Evolutionary conservation across 2,329 filamentous ascomycete species (phyloP).

Genomic region (Intubia oerlemansii): DNA sequence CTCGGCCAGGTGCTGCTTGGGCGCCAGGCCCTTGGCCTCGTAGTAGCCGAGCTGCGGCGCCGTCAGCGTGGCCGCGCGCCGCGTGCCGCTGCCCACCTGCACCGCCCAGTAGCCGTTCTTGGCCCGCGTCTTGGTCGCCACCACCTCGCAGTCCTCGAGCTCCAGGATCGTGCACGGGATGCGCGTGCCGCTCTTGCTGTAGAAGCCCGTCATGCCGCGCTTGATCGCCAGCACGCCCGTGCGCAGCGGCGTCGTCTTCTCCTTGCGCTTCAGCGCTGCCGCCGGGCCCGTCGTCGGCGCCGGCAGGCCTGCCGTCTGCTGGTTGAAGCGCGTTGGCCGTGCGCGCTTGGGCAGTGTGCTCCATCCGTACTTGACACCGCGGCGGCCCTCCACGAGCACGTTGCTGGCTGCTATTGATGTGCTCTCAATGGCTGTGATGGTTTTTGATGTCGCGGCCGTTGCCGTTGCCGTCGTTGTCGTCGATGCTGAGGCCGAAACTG

Average conservation of each 20-base stretch:
- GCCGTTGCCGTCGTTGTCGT: constrained; percentile 1
- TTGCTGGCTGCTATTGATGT: constrained; percentile 1
- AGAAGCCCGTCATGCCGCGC: constrained; percentile 90
- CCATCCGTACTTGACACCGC: constrained; percentile 39
- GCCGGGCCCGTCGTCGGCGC: constrained; percentile 33
- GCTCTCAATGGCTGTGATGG: background rate
- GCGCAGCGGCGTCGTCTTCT: constrained; percentile 39
- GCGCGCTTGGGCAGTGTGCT: constrained; percentile 23
- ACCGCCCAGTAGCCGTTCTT: constrained; percentile 86
- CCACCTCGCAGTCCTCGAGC: constrained; percentile 76
- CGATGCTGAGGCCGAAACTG: no score
- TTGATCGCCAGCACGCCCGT: constrained; percentile 74
- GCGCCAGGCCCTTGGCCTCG: constrained; percentile 57
- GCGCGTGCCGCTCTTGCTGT: constrained; percentile 56
- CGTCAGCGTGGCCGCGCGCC: constrained; percentile 54
- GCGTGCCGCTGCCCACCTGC: constrained; percentile 63
- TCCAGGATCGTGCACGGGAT: constrained; percentile 83
- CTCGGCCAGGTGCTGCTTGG: constrained; percentile 68
- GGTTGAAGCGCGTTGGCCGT: constrained; percentile 40
- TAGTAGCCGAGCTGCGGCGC: constrained; percentile 75
- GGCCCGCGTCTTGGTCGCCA: constrained; percentile 63
- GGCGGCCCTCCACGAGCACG: constrained; percentile 11
- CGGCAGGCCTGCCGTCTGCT: constrained; percentile 32
- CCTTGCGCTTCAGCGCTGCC: constrained; percentile 36
- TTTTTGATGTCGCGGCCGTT: background rate